phyloP scores from a whole-genome alignment of 2,329 filamentous ascomycete species.

The Xylaria sp. region DNA sequence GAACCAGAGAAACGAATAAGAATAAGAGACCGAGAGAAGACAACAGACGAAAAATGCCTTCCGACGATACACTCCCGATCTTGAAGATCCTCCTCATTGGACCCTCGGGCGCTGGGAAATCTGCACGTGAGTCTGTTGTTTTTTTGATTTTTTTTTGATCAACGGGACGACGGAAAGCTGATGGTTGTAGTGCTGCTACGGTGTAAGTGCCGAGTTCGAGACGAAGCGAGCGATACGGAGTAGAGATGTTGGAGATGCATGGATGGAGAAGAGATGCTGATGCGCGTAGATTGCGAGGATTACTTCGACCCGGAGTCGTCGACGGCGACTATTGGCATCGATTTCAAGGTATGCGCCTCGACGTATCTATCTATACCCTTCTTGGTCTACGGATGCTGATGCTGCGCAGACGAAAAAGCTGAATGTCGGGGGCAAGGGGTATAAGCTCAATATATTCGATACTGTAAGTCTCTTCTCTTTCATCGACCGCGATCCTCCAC shows the following conservation, averaged over 20 bases:
- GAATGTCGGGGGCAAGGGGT: constrained; percentile 46
- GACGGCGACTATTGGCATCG: constrained; percentile 52
- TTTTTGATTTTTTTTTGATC: too few species aligned
- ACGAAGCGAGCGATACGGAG: too few species aligned
- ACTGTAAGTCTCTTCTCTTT: constrained; percentile 34
- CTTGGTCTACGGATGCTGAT: not conserved
- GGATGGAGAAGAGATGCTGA: too few species aligned
- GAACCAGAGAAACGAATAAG: too few species aligned
- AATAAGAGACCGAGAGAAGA: not conserved
- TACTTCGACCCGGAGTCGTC: constrained; percentile 52
- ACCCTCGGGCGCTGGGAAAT: constrained; percentile 52
- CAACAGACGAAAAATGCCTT: constrained; percentile 16
- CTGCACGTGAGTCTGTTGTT: constrained; percentile 40
- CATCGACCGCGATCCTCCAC: not conserved
- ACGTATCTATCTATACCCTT: too few species aligned
- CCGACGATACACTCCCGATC: constrained; percentile 43
- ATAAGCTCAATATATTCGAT: constrained; percentile 49
- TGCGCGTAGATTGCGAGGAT: constrained; percentile 43
- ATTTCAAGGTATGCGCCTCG: constrained; percentile 44
- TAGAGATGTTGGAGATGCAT: too few species aligned
- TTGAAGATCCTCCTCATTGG: constrained; percentile 53
- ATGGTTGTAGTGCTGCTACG: constrained; percentile 43
- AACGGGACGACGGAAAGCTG: too few species aligned
- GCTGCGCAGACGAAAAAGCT: constrained; percentile 45
- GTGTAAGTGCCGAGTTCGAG: constrained; percentile 27